Evolutionary conservation across 805 yeast genomes (phyloP), one percentile per base, ranked within the genome.

Genomic region (Candida lessepsii): DNA sequence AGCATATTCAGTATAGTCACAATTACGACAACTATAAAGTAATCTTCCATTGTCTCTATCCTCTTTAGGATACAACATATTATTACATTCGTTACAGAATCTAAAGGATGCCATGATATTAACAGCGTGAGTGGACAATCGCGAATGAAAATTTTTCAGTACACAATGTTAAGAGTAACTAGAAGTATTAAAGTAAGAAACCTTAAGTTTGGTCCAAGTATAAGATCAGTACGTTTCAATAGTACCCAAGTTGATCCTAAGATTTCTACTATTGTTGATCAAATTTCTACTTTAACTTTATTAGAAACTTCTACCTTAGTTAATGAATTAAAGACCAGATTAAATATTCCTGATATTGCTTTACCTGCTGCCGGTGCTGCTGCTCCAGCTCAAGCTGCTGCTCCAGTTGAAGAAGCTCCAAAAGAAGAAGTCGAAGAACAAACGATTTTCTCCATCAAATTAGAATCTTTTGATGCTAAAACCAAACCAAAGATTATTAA

Each of bases 1-100:
- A 0, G 98, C 96, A 47, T 85, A 76, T 63, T 93, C 98, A 4
- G 95, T 86, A 63, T 91, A 91, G 37, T 87, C 80, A 60, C 99
- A 93, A 57, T 91, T 90, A 57, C 99, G 81, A 67, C 99, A 93
- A 44, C 95, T 90, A 61, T 86, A 93, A 44, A 91, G 70, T 46
- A 93, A 68, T 49, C 88, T 63, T 58, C 78, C 80, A 49, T 78
- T 72, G 43, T 83, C 87, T 57, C 84, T 86, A 60, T 93, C 98
- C 70, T 93, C 99, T 51, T 87, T 80, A 15, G 99, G 99, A 62
- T 93, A 93, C 67, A 93, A 76, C 99, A 93, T 93, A 61, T 93
- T 93, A 76, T 93, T 93, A 78, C 95, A 91, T 60, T 91, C 95
- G 55, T 93, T 82, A 65, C 99, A 91, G 72, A 91, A 91, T 61